Percentiles rank a stretch among this genome's conserved stretches.
phyloP scores from a whole-genome alignment of 768 basidiomycete species.

The Kwoniella dendrophila region DNA sequence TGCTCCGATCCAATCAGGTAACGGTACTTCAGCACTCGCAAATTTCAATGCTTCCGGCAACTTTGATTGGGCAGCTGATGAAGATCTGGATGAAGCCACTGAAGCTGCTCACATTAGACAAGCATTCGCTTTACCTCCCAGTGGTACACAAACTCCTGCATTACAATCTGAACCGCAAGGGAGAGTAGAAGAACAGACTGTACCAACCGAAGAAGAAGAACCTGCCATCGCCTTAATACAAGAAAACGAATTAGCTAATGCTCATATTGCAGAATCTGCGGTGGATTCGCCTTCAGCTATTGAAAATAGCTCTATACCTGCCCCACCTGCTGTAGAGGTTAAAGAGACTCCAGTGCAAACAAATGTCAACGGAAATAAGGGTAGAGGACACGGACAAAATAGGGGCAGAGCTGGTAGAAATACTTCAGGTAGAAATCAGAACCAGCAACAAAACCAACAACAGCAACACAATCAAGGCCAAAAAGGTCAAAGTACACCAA shows the following conservation, averaged over 20 bases:
- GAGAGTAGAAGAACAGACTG: conserved; percentile 10
- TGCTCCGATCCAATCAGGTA: background rate
- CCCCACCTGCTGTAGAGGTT: background rate
- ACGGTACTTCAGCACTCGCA: background rate
- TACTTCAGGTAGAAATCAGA: conserved; percentile 3
- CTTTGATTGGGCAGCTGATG: conserved; percentile 30
- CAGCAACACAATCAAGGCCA: no score
- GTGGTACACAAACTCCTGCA: conserved; percentile 17
- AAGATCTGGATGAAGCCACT: conserved; percentile 24
- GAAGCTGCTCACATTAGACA: conserved; percentile 25
- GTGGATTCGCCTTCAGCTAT: conserved; percentile 7
- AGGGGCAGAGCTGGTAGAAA: conserved; percentile 5
- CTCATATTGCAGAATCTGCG: conserved; percentile 9
- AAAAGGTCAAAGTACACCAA: conserved; percentile 12
- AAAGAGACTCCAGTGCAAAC: background rate
- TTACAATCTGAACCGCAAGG: background rate
- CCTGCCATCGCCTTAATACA: conserved; percentile 10
- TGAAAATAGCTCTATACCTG: conserved; percentile 6
- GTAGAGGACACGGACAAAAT: background rate
- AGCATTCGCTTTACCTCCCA: conserved; percentile 20
- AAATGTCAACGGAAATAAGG: background rate
- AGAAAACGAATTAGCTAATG: conserved; percentile 19
- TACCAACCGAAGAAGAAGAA: conserved; percentile 5
- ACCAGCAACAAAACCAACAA: no score
- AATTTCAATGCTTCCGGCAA: background rate